Evolutionary conservation across 257 asterid genomes (phyloP).

Genomic region (Gentiana dahurica): DNA sequence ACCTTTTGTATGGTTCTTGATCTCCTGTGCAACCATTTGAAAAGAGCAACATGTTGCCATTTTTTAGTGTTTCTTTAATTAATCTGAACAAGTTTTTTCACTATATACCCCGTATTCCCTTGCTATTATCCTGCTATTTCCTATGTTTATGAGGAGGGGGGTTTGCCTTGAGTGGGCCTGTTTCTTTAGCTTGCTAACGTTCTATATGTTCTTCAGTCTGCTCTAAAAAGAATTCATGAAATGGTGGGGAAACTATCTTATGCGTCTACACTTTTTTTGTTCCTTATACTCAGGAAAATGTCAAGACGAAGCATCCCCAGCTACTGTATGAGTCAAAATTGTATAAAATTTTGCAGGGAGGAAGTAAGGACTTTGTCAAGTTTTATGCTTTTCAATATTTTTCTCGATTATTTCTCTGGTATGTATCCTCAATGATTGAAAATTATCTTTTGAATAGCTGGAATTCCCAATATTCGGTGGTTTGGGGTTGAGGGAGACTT

Average conservation of each 20-base stretch:
- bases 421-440: constrained; percentile 9
- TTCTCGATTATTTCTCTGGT: constrained; percentile 4
- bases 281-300: constrained; percentile 53
- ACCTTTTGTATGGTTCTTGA: neutral
- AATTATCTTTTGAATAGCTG: constrained; percentile 37
- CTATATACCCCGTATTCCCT: neutral
- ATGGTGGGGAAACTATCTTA: neutral
- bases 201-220: neutral
- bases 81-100: neutral
- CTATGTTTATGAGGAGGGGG: neutral
- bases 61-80: neutral
- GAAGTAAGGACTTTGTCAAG: constrained; percentile 46
- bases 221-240: neutral
- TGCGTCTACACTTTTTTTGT: constrained; percentile 7
- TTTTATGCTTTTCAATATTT: constrained; percentile 9
- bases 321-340: constrained; percentile 62
- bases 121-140: neutral
- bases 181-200: neutral
- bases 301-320: constrained; percentile 83
- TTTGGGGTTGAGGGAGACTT: constrained; percentile 94
- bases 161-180: neutral
- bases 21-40: neutral
- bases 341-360: constrained; percentile 77
- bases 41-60: too few species aligned
- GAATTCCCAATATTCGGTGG: constrained; percentile 75